A percentile compares a stretch with the other conserved stretches of the same genome.
These are phyloP conservation scores for Oryza punctata DNA, from an alignment of 176 grass and related monocot genomes.

Conservation along the genomic window DNA sequence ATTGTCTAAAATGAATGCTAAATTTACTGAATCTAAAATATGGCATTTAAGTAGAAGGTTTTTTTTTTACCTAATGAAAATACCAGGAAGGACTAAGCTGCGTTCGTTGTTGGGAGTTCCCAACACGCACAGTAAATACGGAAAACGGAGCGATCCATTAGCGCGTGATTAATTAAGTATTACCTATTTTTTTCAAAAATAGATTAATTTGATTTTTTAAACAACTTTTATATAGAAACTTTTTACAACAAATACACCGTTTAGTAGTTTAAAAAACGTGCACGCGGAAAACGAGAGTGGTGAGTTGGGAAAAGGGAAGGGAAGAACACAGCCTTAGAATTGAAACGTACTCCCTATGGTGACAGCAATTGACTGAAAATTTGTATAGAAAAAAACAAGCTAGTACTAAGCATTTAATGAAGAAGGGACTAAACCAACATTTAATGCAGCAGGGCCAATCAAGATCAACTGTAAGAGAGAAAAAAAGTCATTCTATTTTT, in stretches of 20 bases:
- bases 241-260: no score
- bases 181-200: no score
- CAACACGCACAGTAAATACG: no score
- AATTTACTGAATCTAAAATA: background rate
- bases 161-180: no score
- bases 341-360: background rate
- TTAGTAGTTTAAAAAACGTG: no score
- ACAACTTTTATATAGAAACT: no score
- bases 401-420: conserved; percentile 13
- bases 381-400: conserved; percentile 22
- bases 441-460: background rate
- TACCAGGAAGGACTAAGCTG: background rate
- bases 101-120: no score
- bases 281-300: no score
- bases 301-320: no score
- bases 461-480: background rate
- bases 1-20: background rate
- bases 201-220: no score
- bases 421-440: conserved; percentile 9
- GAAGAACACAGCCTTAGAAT: background rate
- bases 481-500: background rate
- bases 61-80: background rate
- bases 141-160: no score
- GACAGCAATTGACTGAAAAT: conserved; percentile 12
- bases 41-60: background rate